Conservation (phyloP, 2,329 filamentous ascomycete genomes). For the Pseudogymnoascus sp. region DNA sequence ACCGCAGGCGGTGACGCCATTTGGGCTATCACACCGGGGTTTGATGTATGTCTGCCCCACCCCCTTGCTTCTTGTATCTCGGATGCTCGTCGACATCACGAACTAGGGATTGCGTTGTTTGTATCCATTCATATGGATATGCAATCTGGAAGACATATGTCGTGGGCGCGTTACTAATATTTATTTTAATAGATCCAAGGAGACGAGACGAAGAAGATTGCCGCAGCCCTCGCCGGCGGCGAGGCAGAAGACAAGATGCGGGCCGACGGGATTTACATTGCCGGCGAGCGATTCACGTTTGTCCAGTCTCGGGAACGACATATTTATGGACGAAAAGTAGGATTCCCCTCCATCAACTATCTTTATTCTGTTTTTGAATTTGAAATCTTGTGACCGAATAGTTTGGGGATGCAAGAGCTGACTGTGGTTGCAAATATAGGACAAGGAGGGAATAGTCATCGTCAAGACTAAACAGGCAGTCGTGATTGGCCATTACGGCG, state of each 20-base stretch:
- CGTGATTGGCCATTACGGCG: slow-evolving; percentile 78
- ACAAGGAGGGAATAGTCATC: slow-evolving; percentile 70
- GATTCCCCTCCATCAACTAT: slow-evolving; percentile 16
- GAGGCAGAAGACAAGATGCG: slow-evolving; percentile 56
- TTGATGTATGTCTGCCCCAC: slow-evolving; percentile 34
- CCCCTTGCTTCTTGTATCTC: neutral
- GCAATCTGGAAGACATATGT: neutral
- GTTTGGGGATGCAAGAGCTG: neutral
- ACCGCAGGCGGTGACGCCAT: slow-evolving; percentile 69
- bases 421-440: slow-evolving; percentile 37
- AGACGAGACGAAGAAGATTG: slow-evolving; percentile 50
- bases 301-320: slow-evolving; percentile 67
- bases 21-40: slow-evolving; percentile 64
- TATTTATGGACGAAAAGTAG: slow-evolving; percentile 80
- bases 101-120: neutral
- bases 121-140: neutral
- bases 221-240: slow-evolving; percentile 39
- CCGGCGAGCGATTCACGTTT: slow-evolving; percentile 68
- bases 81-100: neutral
- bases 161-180: neutral
- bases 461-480: slow-evolving; percentile 84
- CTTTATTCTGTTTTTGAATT: neutral
- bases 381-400: neutral
- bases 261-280: slow-evolving; percentile 65
- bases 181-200: slow-evolving; percentile 39